Base-by-base conservation (phyloP, 192 early-diverging fungal species). In the Glomus cerebriforme region DNA sequence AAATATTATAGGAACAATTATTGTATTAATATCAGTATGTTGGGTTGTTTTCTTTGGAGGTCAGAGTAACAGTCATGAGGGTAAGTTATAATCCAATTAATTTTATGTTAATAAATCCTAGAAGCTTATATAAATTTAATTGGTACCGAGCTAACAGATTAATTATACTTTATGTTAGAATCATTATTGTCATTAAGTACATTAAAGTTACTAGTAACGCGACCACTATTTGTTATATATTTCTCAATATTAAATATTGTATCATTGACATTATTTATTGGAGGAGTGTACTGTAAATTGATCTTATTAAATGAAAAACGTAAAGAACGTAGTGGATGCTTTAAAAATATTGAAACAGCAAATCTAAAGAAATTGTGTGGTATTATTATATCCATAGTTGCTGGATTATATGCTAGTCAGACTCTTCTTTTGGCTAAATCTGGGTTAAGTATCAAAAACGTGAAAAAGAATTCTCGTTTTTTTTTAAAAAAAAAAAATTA, bases 1-100 rank as follows among this genome's bases (percentile, higher is more conserved):
- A 66, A 86, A 90, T 79, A 81, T 88, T 34, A 76, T 85, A 34
- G 89, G 89, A 4, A 90, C 89, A 10, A 79, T 86, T 45, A 84
- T 90, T 10, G 87, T 90, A 39, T 82, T 90, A 71, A 73, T 80
- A 26, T 85, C 84, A 26, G 89, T 90, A 12, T 78, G 88, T 59
- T 90, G 89, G 89, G 84, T 88, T 70, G 89, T 90, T 7, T 82
- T 86, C 17, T 90, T 88, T 82, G 87, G 86, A 31, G 87, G 85
- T 59, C 86, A 88, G 81, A 86, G 83, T 68, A 83, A 83, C 15
- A 81, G 76, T 8, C 83, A 86, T 17, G 85, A 79, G 49, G 85
- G 88, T 86, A 81, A 45, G 43, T 71, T 13, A 19, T 4, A 10
- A 8, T 62, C 13, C 8, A 26, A 63, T 63, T 63, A 17, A 26